A percentile compares a stretch with the other conserved stretches of the same genome.
These are phyloP conservation scores for Alectoria sarmentosa DNA, from an alignment of 495 filamentous ascomycete genomes.

Conservation along the genomic window DNA sequence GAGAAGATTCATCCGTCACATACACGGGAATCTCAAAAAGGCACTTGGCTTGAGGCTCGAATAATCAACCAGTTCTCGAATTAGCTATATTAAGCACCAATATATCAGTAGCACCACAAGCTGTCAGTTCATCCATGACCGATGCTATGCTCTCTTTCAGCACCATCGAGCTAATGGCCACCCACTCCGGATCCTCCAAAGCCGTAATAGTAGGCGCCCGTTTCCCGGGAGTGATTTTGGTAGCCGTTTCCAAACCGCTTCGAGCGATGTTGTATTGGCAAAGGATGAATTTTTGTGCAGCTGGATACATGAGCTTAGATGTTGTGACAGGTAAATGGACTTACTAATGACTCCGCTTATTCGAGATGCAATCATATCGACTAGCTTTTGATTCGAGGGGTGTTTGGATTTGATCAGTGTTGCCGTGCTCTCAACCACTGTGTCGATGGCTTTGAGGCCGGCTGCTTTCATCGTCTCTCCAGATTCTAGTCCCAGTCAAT, in stretches of 20 bases:
- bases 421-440: conserved; percentile 77
- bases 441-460: conserved; percentile 93
- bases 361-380: conserved; percentile 72
- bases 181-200: conserved; percentile 85
- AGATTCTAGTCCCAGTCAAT: conserved; percentile 56
- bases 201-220: conserved; percentile 85
- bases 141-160: conserved; percentile 80
- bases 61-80: conserved; percentile 43
- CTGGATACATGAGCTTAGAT: conserved; percentile 32
- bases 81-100: conserved; percentile 84
- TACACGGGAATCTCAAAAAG: too few species aligned
- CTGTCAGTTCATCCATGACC: conserved; percentile 83
- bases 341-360: conserved; percentile 87
- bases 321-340: conserved; percentile 21
- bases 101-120: conserved; percentile 79
- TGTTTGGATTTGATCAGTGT: conserved; percentile 87
- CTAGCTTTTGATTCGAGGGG: conserved; percentile 62
- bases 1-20: too few species aligned
- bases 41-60: neutral
- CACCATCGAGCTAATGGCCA: conserved; percentile 90
- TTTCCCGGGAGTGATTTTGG: conserved; percentile 84
- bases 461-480: conserved; percentile 97
- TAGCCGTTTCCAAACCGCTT: conserved; percentile 54
- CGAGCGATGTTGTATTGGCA: conserved; percentile 94
- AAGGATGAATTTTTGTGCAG: conserved; percentile 87